Conservation (phyloP, 768 basidiomycete species). For the Candolleomyces efflorescens region DNA sequence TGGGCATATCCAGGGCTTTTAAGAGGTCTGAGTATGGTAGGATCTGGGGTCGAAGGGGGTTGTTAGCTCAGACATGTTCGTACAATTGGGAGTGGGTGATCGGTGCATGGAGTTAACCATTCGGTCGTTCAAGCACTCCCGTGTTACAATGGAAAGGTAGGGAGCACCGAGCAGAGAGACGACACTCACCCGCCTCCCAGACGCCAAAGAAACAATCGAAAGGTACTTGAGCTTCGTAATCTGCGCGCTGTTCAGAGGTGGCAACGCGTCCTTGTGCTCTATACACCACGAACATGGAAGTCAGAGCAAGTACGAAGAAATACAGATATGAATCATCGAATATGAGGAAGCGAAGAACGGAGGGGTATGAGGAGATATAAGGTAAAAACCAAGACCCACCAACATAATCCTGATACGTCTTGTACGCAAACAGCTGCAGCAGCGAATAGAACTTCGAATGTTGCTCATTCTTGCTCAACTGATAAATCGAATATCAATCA, state of each 20-base stretch:
- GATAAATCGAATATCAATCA: constrained; percentile 1
- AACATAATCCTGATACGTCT: constrained; percentile 79
- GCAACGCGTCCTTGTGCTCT: constrained; percentile 67
- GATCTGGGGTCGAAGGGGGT: constrained; percentile 41
- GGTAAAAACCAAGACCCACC: constrained; percentile 42
- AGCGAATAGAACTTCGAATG: constrained; percentile 58
- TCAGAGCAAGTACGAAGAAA: too few relatives aligned
- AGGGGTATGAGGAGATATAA: not conserved
- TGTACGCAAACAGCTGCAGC: constrained; percentile 86
- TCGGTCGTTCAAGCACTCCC: too few relatives aligned
- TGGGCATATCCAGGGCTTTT: constrained; percentile 64
- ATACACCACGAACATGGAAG: constrained; percentile 9
- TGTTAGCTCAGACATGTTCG: too few relatives aligned
- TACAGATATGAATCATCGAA: too few relatives aligned
- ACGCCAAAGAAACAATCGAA: constrained; percentile 81
- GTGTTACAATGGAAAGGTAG: not conserved
- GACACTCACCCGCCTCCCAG: constrained; percentile 64
- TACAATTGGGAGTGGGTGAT: too few relatives aligned
- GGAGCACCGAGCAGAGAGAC: not conserved
- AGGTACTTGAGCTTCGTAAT: constrained; percentile 89
- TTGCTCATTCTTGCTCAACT: constrained; percentile 70
- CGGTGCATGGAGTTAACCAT: too few relatives aligned
- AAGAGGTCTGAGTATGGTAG: constrained; percentile 78
- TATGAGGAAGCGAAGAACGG: too few relatives aligned
- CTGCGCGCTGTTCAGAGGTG: constrained; percentile 68